Evolutionary conservation across 768 basidiomycete species (phyloP), one percentile per base, ranked within the genome.

Genomic region (Dioszegia aurantiaca): DNA sequence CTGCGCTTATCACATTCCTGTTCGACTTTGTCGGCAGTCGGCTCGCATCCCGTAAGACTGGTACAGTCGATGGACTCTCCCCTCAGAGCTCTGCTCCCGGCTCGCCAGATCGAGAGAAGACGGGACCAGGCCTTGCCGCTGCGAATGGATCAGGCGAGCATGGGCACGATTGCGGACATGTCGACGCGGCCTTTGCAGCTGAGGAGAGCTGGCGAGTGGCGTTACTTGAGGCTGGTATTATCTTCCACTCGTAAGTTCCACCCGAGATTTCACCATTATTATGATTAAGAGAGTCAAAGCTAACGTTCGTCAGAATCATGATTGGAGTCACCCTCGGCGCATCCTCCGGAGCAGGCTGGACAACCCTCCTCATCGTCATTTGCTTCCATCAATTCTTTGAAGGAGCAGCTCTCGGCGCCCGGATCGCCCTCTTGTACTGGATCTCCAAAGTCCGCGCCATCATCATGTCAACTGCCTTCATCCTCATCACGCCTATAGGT

Each of bases 231-330:
- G 62, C 64, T 17, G 74, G 74, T 28, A 68, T 72, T 43, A 61
- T 72, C 58, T 67, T 76, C 54, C 71, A 75, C 44, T 73, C 72
- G 55, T 40, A 69, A 70, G 56, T 70, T 69, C 26, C 17, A 10
- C 24, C n/a, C 44, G 45, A 9, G 19, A 14, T 33, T 6, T 42
- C 40, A 17, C 40, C 21, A 17, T n/a, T n/a, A n/a, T n/a, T n/a
- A n/a, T n/a, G n/a, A n/a, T n/a, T n/a, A n/a, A n/a, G n/a, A n/a
- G n/a, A n/a, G 14, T 36, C 63, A n/a, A 56, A 69, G 8, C 60
- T 68, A 23, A 66, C 69, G 26, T 63, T 62, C 12, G 75, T 68
- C 28, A 68, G 68, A 4, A 76, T 77, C 66, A 77, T 77, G 77
- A 77, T 77, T 36, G 77, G 77, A 8, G 74, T 77, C 2, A 69